Evolutionary conservation across 352 stramenopile genomes (phyloP).

Genomic region (Pilasporangium apinafurcum): DNA sequence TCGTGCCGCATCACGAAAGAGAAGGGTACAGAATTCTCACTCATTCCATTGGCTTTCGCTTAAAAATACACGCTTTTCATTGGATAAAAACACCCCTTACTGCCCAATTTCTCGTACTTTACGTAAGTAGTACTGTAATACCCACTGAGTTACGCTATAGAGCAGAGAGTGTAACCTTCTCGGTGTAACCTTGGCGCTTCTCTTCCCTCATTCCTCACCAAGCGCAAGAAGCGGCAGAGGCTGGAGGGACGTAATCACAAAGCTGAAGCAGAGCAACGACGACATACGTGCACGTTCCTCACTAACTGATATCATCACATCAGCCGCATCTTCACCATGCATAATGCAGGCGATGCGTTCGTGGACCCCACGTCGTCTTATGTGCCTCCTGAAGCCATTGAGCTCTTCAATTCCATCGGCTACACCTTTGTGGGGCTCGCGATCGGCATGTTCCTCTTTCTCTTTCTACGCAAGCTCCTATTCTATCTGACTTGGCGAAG

Average conservation of each 20-base stretch:
- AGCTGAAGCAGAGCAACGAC: constrained; percentile 3
- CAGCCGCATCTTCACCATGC: constrained; percentile 1
- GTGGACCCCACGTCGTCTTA: constrained; percentile 44
- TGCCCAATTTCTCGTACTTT: too few species aligned
- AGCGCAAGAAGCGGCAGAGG: too few species aligned
- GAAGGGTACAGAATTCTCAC: too few species aligned
- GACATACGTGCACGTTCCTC: constrained; percentile 1
- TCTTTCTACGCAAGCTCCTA: constrained; percentile 61
- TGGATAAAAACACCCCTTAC: too few species aligned
- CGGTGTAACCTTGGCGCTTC: too few species aligned
- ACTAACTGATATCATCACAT: background rate
- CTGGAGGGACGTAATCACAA: too few species aligned
- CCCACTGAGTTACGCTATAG: too few species aligned
- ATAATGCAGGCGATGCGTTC: constrained; percentile 16
- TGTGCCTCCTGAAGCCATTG: constrained; percentile 37
- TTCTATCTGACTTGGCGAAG: constrained; percentile 80
- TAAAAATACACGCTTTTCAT: background rate
- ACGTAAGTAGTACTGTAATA: too few species aligned
- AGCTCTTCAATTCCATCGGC: constrained; percentile 52
- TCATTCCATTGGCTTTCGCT: too few species aligned
- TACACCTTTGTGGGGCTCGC: constrained; percentile 44
- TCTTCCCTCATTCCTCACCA: too few species aligned
- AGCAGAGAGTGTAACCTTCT: too few species aligned
- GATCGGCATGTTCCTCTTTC: constrained; percentile 38
- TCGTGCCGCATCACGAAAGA: too few species aligned